Evolutionary conservation across 768 basidiomycete species (phyloP), one percentile per base, ranked within the genome.

Genomic region (Tephrocybe sp.): DNA sequence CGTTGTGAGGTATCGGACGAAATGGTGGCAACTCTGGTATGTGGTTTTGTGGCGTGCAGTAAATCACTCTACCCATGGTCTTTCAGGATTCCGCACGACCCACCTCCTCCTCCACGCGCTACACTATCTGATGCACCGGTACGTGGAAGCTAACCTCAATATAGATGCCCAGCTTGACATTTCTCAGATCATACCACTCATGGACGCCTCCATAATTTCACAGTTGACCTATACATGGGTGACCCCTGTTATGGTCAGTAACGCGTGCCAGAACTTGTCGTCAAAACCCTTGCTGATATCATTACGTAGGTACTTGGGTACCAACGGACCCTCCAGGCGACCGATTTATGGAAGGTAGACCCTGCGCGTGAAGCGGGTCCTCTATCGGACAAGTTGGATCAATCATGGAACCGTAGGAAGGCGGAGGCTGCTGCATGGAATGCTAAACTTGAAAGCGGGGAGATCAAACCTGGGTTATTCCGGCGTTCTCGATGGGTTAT

Each of bases 321-420:
- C 59, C 84, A 87, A 59, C 73, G 89, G 25, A 84, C 86, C 1
- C 70, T 92, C 8, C 86, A 87, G 59, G 84, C 84, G 0, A 79
- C 84, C 1, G 89, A 92, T 66, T 65, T 90, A 11, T 89, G 86
- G 86, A 81, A 79, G 60, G 69, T 90, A 52, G 79, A 80, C 48
- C 61, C 70, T 3, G 58, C 72, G 4, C 74, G 76, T 25, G 75
- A 83, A 56, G 70, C 80, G 13, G 76, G 72, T 0, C 52, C 58
- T 16, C 70, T 90, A 24, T 77, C 83, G 2, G 65, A 68, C 9
- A 69, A 71, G 54, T 74, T 91, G 21, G 78, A 88, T 47, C 71
- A 64, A 12, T 71, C 83, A 7, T 86, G 85, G 75, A 69, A 61
- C 4, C 62, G 60, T 7, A 73, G 87, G 34, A 71, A 77, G 16